Evolutionary conservation across 2,329 filamentous ascomycete genomes (phyloP), one percentile per base, ranked within the genome.

Genomic region (Dactylellina parvicollis): DNA sequence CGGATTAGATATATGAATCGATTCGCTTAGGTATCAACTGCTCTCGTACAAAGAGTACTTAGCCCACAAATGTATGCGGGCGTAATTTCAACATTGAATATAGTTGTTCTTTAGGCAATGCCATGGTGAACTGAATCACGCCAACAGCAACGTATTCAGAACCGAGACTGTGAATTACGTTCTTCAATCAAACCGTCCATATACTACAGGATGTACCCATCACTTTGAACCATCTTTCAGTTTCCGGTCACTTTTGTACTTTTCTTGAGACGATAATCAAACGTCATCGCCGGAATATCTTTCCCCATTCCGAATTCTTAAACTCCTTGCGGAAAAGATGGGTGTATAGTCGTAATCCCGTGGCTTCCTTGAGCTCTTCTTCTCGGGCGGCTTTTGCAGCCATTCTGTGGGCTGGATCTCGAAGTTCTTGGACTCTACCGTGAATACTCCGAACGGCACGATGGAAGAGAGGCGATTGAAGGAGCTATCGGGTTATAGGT

Each of bases 301-400:
- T 61, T 10, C 70, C 70, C 61, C 61, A 67, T 32, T 74, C 70
- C 1, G 70, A 74, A n/a, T 74, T 67, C 42, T 47, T 38, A 24
- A 74, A 67, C 38, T 74, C 62, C 12, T 74, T 49, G 26, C 64
- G 61, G 70, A 67, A 74, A 22, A 74, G 62, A 8, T 57, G 55
- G 14, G 30, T 24, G 42, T 69, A 74, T 12, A 67, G 12, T 18
- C 34, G 50, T 18, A 74, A 14, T 7, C 70, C 70, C 4, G 62
- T 74, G 2, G 61, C 56, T 12, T 57, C 32, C 40, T 66, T 59
- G 22, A 56, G 52, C 14, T 50, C 70, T 32, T 73, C 60, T 24
- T 54, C 55, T 16, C 56, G 47, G 3, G 62, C 62, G 28, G 62
- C 62, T 40, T 46, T 61, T 26, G 49, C 60, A 8, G 70, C 70